phyloP scores from a whole-genome alignment of 1,139 yeast species.

The Suhomyces bribrorum region DNA sequence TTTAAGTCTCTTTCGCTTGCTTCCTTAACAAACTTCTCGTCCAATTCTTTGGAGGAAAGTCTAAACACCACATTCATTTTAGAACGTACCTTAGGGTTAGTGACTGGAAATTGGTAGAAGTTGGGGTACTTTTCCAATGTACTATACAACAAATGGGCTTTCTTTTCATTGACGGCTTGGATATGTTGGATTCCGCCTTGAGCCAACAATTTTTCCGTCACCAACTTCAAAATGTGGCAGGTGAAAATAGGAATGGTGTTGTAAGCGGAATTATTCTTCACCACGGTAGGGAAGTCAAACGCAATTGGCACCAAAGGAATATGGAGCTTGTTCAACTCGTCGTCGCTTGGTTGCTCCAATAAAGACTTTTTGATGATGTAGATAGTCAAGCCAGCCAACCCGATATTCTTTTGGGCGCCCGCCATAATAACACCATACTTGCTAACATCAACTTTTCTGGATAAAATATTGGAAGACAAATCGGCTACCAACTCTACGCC shows the following conservation, averaged over 20 bases:
- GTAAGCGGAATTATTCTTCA: slow-evolving; percentile 86
- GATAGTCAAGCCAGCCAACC: slow-evolving; percentile 91
- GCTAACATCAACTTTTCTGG: slow-evolving; percentile 76
- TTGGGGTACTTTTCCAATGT: slow-evolving; percentile 67
- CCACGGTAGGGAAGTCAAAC: slow-evolving; percentile 82
- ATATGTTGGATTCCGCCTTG: slow-evolving; percentile 62
- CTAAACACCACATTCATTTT: slow-evolving; percentile 94
- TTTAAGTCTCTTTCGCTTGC: slow-evolving; percentile 55
- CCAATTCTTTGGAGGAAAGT: slow-evolving; percentile 60
- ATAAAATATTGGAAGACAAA: slow-evolving; percentile 89
- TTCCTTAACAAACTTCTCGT: slow-evolving; percentile 63
- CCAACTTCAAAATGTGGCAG: slow-evolving; percentile 79
- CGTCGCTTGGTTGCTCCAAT: slow-evolving; percentile 67
- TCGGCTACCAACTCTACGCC: slow-evolving; percentile 85
- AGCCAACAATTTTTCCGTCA: slow-evolving; percentile 58
- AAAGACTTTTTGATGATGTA: slow-evolving; percentile 84
- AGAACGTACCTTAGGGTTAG: slow-evolving; percentile 59
- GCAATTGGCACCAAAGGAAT: slow-evolving; percentile 87
- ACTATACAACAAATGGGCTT: slow-evolving; percentile 62
- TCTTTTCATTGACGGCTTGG: slow-evolving; percentile 56
- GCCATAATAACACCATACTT: slow-evolving; percentile 84
- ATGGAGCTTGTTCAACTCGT: slow-evolving; percentile 55
- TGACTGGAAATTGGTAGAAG: slow-evolving; percentile 68
- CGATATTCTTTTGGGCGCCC: slow-evolving; percentile 98
- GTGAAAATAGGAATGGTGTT: slow-evolving; percentile 95